Evolutionary conservation across 1,139 yeast genomes (phyloP), one percentile per base, ranked within the genome.

Genomic region (Meyerozyma smithsonii): DNA sequence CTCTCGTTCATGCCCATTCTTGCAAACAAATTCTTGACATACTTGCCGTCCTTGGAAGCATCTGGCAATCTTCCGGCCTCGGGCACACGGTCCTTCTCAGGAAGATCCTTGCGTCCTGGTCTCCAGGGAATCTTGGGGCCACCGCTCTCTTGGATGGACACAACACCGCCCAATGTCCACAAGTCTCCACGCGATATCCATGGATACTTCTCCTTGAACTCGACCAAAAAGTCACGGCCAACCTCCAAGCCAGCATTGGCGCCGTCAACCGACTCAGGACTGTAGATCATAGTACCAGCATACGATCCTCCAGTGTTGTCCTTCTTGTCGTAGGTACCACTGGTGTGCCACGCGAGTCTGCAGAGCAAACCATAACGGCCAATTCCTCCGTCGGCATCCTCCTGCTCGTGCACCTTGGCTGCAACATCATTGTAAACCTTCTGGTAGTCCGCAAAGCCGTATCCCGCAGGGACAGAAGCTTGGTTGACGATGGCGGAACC

Each of bases 111-210:
- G 59, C 96, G 77, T 42, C 96, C 96, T 18, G 92, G 78, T 69
- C 94, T 80, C 96, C 96, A 88, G 41, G 79, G 74, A 52, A 88
- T 74, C 58, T 81, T 82, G 43, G 96, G 96, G 12, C 97, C 96
- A 41, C 82, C 82, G 62, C 84, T 61, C 62, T 87, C 96, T 66
- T 89, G 96, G 42, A 89, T 71, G 8, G 90, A 95, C 41, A 69
- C 77, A 40, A 88, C 95, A 49, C 96, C 96, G 37, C 83, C 94
- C 35, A 89, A 69, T 17, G 96, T 87, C 77, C 84, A 87, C 56
- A 89, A 74, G 62, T 89, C 97, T 55, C 96, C 96, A 60, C 85
- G 74, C 20, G 89, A 79, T 37, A 89, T 60, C 84, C 94, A 87
- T 19, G 90, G 86, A 62, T 74, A 81, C 57, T 79, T 62, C 35